Base-by-base conservation (phyloP, 2,329 filamentous ascomycete species). In the Chaetomiaceae sp. region DNA sequence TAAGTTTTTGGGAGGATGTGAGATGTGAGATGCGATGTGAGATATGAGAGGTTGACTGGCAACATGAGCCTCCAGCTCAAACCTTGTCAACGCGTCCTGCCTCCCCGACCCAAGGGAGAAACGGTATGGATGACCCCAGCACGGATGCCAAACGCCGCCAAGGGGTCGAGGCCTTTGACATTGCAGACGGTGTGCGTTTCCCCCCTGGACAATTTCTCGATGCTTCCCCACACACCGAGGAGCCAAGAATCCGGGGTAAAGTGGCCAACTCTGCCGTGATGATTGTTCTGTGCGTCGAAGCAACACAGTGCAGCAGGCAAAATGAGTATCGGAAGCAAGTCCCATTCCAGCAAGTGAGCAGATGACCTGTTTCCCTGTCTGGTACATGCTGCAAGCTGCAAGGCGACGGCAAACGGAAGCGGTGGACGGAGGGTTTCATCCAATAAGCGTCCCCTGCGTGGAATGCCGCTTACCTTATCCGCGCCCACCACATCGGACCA, bases 231-330 rank as follows among this genome's bases (percentile, higher is more conserved):
- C 38, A 42, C 21, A 10, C 41, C 21, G 27, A 41, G 37, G 3
- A 42, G 54, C 54, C 42, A 53, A 56, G 54, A 56, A 51, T 53
- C 50, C 16, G 54, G 54, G 54, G 54, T 51, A 50, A 48, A 44
- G 50, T 48, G 27, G 44, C 20, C 34, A 7, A 25, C 18, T 14
- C 18, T 32, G 4, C 25, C 25, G 27, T 21, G 13, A 21, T 21
- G 14, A 11, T 16, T 16, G 8, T 4, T 25, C 25, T 21, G 16
- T 16, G n/a, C 9, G n/a, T n/a, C 3, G 11, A 27, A 30, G 32
- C n/a, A 21, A 20, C 8, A 27, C n/a, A n/a, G n/a, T n/a, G n/a
- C n/a, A 27, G 25, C 25, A 5, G 25, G 9, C 5, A 5, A 9
- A 9, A 27, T 5, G 25, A 27, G 25, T 5, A 27, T 27, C 25